Base-by-base conservation (phyloP, 2,329 filamentous ascomycete species). In the Epichloe hybrida region DNA sequence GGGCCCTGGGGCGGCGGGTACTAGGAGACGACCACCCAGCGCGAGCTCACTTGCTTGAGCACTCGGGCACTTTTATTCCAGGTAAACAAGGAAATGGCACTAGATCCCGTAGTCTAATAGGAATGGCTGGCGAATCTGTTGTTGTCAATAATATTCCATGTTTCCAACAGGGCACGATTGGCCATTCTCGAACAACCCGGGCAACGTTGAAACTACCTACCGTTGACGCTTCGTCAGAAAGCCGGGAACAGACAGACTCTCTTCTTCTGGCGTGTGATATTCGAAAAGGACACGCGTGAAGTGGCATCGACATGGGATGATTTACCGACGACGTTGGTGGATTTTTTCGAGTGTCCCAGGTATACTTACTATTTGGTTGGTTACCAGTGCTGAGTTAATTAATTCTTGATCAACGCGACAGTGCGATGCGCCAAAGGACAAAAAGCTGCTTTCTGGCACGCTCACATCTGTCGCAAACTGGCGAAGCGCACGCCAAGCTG, bases 1-100 rank as follows among this genome's bases (percentile, higher is more conserved):
- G 66, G 65, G 59, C 55, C 55, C 56, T 59, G 47, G 52, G 51
- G 51, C 53, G 51, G 51, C 53, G 53, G 50, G 52, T 52, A 48
- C 48, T 45, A 39, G 39, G 48, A 53, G 39, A 45, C 17, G 39
- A 45, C 17, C 34, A 42, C 37, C 37, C n/a, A 48, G 23, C 23
- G 37, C 15, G 17, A 17, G 17, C 43, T 36, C 44, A 46, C 17
- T 37, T 17, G 35, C 21, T 31, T 43, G 41, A 9, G 41, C 41
- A 31, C 21, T 21, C 6, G 15, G 15, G 12, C 36, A 38, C 13
- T 11, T 11, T 31, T 31, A 31, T 31, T 31, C 27, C 9, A 31
- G 7, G 27, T 4, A 31, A 11, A 31, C 8, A 31, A 12, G 3
- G 8, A 42, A 23, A 27, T 23, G 40, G 20, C 8, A 21, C 40